Conservation (phyloP, 108 stramenopile species). For the Chaetoceros tenuissimus region DNA sequence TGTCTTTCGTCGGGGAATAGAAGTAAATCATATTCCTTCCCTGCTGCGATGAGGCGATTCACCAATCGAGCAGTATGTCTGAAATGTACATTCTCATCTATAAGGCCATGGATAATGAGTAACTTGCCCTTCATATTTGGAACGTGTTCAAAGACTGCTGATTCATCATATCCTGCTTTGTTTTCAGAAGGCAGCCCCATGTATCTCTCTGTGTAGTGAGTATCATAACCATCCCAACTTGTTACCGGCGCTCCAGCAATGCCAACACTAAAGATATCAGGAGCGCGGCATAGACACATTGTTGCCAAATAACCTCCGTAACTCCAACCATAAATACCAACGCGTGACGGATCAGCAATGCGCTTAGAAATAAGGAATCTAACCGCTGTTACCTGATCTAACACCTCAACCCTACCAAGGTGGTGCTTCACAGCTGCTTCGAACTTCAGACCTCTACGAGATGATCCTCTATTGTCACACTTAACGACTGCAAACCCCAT, state of each 20-base stretch:
- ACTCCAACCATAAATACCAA: slow-evolving; percentile 93
- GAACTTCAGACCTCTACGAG: slow-evolving; percentile 79
- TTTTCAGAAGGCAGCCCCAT: slow-evolving; percentile 81
- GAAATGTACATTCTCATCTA: slow-evolving; percentile 97
- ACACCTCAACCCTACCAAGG: slow-evolving; percentile 82
- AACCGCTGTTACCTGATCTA: slow-evolving; percentile 86
- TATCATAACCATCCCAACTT: slow-evolving; percentile 93
- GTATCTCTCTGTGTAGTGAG: slow-evolving; percentile 94
- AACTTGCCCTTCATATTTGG: slow-evolving; percentile 76
- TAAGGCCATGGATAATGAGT: slow-evolving; percentile 87
- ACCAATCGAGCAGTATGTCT: slow-evolving; percentile 87
- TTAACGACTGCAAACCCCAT: slow-evolving; percentile 89
- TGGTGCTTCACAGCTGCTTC: slow-evolving; percentile 67
- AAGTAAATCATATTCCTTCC: slow-evolving; percentile 88
- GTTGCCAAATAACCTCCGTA: slow-evolving; percentile 92
- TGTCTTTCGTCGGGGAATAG: slow-evolving; percentile 91
- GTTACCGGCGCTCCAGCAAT: slow-evolving; percentile 94
- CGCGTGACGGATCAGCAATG: slow-evolving; percentile 65
- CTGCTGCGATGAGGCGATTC: slow-evolving; percentile 73
- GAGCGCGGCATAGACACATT: slow-evolving; percentile 81
- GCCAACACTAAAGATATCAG: slow-evolving; percentile 77
- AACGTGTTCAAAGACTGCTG: slow-evolving; percentile 67
- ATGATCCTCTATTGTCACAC: slow-evolving; percentile 91
- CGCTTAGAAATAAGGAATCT: slow-evolving; percentile 46
- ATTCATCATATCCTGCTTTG: slow-evolving; percentile 59